Conservation (phyloP, 176 grass and related monocot species). For the Aegilops sharonensis region DNA sequence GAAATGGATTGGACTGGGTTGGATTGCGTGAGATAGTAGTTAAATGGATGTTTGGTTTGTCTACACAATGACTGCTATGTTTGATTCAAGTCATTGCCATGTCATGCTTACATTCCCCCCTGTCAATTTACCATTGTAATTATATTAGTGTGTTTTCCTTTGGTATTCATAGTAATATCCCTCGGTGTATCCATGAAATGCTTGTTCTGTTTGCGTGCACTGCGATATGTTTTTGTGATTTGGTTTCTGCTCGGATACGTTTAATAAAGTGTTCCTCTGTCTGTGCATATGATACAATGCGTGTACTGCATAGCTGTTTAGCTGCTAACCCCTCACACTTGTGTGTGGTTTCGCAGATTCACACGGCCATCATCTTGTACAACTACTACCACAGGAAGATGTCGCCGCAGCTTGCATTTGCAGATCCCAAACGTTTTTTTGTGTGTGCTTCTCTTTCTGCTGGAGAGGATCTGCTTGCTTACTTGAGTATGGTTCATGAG, state of each 20-base stretch:
- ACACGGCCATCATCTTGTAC: conserved; percentile 57
- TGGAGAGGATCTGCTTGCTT: conserved; percentile 28
- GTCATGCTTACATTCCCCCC: background rate
- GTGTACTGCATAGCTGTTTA: background rate
- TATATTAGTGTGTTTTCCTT: background rate
- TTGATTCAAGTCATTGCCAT: background rate
- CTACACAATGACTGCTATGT: background rate
- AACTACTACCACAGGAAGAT: conserved; percentile 78
- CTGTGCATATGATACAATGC: background rate
- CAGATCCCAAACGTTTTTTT: conserved; percentile 29
- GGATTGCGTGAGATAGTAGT: background rate
- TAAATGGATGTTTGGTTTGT: background rate
- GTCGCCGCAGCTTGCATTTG: conserved; percentile 43
- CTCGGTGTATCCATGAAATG: background rate
- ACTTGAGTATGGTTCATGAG: conserved; percentile 31
- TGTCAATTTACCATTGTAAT: background rate
- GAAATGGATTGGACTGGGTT: background rate
- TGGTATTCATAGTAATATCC: background rate
- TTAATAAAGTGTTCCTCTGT: background rate
- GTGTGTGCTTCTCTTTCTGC: conserved; percentile 19
- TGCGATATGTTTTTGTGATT: background rate
- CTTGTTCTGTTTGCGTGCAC: background rate
- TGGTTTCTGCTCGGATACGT: background rate
- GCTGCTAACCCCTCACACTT: background rate
- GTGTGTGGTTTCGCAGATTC: conserved; percentile 45